Evolutionary conservation across 805 yeast genomes (phyloP), one percentile per base, ranked within the genome.

Genomic region (Sugiyamaella valdiviana): DNA sequence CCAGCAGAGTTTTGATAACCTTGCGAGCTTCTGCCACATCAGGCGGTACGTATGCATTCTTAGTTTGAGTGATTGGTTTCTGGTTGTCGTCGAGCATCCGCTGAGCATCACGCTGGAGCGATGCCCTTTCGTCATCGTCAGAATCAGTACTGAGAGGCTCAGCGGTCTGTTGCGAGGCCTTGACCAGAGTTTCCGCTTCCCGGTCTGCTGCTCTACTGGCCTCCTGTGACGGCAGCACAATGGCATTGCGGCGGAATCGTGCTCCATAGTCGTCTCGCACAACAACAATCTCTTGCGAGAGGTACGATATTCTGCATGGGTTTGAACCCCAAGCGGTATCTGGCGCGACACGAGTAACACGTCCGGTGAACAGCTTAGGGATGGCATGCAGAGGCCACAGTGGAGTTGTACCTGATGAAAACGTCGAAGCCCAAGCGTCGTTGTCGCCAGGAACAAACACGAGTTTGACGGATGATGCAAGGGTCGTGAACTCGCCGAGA

Each of bases 341-440:
- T 43, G 75, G 74, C 6, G 53, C 53, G 10, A 75, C 76, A 51
- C 88, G 72, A 29, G 75, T 77, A 35, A 91, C 66, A 51, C 93
- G 72, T 49, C 74, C 79, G 2, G 85, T 79, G 61, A 91, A 90
- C 2, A 83, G 67, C 21, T 72, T 69, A 0, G 98, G 95, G 2
- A 93, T 74, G 0, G 80, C 73, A 16, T 72, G 69, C 58, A 83
- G 85, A 0, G 99, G 99, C 81, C 87, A 81, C 6, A 74, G 53
- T 0, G 77, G 65, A 1, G 67, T 54, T 0, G 81, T 71, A 3
- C 91, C 89, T 44, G 82, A 72, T 1, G 85, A 75, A 42, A 75
- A 76, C 47, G 82, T 71, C 0, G 93, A 78, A 32, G 82, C 81
- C 97, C 98, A 93, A 0, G 96, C 96, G 66, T 93, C 99, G 56